Evolutionary conservation across 208 protist genomes (phyloP).

Genomic region (Leishmania braziliensis): DNA sequence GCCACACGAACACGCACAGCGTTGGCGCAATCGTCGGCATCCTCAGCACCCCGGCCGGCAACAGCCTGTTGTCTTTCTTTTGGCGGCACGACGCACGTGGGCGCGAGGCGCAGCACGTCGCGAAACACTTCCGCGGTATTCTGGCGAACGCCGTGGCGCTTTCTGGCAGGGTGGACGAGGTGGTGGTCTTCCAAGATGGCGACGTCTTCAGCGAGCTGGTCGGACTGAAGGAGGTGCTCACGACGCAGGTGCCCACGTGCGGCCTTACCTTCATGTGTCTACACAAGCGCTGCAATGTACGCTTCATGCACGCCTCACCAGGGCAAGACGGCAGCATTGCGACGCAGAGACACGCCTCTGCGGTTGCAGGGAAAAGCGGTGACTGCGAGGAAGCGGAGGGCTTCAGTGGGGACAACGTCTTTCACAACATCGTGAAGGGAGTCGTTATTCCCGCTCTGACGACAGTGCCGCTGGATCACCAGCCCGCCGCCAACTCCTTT

Average conservation of each 20-base stretch:
- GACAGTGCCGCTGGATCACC: conserved; percentile 45
- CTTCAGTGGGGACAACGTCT: neutral
- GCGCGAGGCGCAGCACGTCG: conserved; percentile 58
- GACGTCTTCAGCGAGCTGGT: conserved; percentile 80
- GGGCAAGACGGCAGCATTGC: conserved; percentile 6
- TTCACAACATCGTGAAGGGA: conserved; percentile 79
- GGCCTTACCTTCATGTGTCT: conserved; percentile 92
- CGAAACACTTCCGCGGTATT: conserved; percentile 55
- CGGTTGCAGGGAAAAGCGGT: neutral
- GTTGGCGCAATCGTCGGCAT: conserved; percentile 78
- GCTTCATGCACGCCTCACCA: conserved; percentile 65
- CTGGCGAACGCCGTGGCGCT: conserved; percentile 36
- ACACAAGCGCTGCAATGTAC: conserved; percentile 90
- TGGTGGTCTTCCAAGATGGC: conserved; percentile 90
- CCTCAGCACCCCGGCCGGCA: conserved; percentile 45
- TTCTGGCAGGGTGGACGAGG: conserved; percentile 81
- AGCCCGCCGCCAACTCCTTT: conserved; percentile 63
- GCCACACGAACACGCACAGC: conserved; percentile 77
- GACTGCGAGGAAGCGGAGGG: neutral
- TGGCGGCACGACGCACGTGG: conserved; percentile 81
- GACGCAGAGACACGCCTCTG: neutral
- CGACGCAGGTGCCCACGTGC: conserved; percentile 43
- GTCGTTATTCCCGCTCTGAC: conserved; percentile 71
- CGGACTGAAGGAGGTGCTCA: conserved; percentile 62
- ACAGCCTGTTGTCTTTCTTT: conserved; percentile 73